A percentile compares a stretch with the other conserved stretches of the same genome.
phyloP scores from a whole-genome alignment of 2,329 filamentous ascomycete genomes.

The Taxawa tesnikishii region DNA sequence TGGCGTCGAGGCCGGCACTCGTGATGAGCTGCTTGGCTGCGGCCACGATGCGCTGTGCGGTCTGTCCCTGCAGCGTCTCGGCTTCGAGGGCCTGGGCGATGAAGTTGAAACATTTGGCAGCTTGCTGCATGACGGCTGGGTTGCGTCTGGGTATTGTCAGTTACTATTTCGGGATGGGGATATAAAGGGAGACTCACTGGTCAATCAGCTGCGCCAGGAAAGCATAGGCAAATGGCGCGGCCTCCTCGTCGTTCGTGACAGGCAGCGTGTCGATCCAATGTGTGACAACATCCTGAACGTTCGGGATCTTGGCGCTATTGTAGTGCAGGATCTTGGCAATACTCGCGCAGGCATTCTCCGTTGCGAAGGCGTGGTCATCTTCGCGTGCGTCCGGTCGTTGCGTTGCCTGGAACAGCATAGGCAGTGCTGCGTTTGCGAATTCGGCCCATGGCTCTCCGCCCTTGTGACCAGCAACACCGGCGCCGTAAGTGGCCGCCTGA shows the following conservation, averaged over 20 bases:
- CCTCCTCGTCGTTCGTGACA: slow-evolving; percentile 90
- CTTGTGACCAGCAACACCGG: slow-evolving; percentile 88
- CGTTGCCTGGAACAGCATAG: slow-evolving; percentile 73
- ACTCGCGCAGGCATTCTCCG: slow-evolving; percentile 91
- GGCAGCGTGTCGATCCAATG: slow-evolving; percentile 88
- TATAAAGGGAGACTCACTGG: slow-evolving; percentile 53
- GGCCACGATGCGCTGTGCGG: slow-evolving; percentile 61
- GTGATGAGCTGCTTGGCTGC: slow-evolving; percentile 69
- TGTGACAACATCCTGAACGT: slow-evolving; percentile 62
- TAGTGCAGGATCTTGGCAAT: slow-evolving; percentile 96
- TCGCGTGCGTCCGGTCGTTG: slow-evolving; percentile 69
- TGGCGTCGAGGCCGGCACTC: slow-evolving; percentile 61
- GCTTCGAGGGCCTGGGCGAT: slow-evolving; percentile 84
- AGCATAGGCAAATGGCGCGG: slow-evolving; percentile 87
- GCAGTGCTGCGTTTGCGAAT: slow-evolving; percentile 70
- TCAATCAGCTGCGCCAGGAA: slow-evolving; percentile 88
- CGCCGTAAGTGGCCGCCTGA: slow-evolving; percentile 90
- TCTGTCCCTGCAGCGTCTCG: slow-evolving; percentile 77
- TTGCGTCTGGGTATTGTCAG: slow-evolving; percentile 55
- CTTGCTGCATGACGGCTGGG: slow-evolving; percentile 63
- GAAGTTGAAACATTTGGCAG: slow-evolving; percentile 69
- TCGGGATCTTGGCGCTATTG: slow-evolving; percentile 64
- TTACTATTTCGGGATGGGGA: slow-evolving; percentile 3
- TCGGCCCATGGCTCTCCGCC: slow-evolving; percentile 79
- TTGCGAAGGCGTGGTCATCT: slow-evolving; percentile 93